Base-by-base conservation (phyloP, 805 yeast genomes). In the Wickerhamiella hasegawae region DNA sequence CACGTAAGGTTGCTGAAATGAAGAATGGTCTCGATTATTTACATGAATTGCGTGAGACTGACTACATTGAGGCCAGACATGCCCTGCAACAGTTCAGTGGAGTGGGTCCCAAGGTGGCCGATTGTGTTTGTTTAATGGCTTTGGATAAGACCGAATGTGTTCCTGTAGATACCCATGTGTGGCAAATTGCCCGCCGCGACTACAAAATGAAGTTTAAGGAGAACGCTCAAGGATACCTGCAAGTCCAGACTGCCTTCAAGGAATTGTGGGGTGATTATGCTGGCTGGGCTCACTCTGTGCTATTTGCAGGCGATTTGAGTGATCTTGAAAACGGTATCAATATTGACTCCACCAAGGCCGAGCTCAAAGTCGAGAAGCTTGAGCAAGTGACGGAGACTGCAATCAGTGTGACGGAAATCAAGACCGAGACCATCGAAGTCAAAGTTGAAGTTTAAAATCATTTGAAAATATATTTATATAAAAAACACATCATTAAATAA, bases 231-330 rank as follows among this genome's bases (percentile, higher is more conserved):
- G 54, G 66, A 4, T 76, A 77, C 50, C 66, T 60, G 27, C 61
- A 65, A 17, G 76, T 83, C 5, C 63, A 83, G 30, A 48, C 51
- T 6, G 69, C 66, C 51, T 75, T 87, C 52, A 63, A 66, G 31
- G 63, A 64, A 0, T 58, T 74, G 30, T 90, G 95, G 87, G 96
- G 95, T 0, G 69, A 69, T 1, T 79, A 78, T 52, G 96, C 98
- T 2, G 98, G 98, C 0, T 90, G 98, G 98, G 97, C 97, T 0
- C 98, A 87, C 49, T 78, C 87, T n/a, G 83, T 87, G 9, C 62
- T 85, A 38, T 85, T 85, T 56, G 77, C 96, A 0, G 81, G 84
- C 4, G 95, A 84, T 49, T 63, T 85, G 37, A 57, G 59, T 33
- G 84, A 79, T 40, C 63, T 81, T 38, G 69, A 79, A 37, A 76